Evolutionary conservation across 805 yeast species (phyloP), one percentile per base, ranked within the genome.

Genomic region (Cyberlindnera mycetangii): DNA sequence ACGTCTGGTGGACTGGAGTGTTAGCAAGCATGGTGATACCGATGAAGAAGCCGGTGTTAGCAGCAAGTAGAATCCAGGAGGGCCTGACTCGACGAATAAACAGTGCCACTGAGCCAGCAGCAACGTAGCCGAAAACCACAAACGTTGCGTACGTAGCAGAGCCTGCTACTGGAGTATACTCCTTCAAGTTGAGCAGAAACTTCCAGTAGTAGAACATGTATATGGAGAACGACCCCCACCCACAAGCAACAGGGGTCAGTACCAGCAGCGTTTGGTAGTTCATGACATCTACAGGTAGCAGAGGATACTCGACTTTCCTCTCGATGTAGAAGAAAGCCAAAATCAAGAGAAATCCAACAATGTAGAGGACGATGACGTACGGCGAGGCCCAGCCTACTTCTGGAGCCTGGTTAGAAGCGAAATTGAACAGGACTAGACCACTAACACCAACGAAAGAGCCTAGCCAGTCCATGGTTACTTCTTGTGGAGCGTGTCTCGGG

Each of bases 141-240:
- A 71, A 66, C 6, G 79, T 76, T 7, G 66, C 53, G 41, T 71
- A 62, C 4, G 74, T 68, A 49, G 77, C 62, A 49, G 80, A 58
- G 54, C 31, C 6, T n/a, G 64, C 65, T 53, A 82, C 35, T 46
- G 80, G 67, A 39, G 71, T 42, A 53, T 75, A 71, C 9, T 68
- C 57, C 12, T 83, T 69, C 21, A 83, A 56, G 41, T 78, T 74
- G 38, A 75, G 53, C 22, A 75, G 53, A 38, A 79, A 71, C 22
- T 72, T 68, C 71, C 76, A 79, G 47, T 74, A 75, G 62, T 82
- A 85, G 55, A 69, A 83, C n/a, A 81, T 68, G 80, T 85, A 83
- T 19, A 83, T 68, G 2, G 92, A 89, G 64, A 85, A 85, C 18
- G 85, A 74, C 1, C 86, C 82, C 93, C 93, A 85, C 0, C 92